Conservation (phyloP, 176 grass and related monocot species). For the Cenchrus fungigraminus region DNA sequence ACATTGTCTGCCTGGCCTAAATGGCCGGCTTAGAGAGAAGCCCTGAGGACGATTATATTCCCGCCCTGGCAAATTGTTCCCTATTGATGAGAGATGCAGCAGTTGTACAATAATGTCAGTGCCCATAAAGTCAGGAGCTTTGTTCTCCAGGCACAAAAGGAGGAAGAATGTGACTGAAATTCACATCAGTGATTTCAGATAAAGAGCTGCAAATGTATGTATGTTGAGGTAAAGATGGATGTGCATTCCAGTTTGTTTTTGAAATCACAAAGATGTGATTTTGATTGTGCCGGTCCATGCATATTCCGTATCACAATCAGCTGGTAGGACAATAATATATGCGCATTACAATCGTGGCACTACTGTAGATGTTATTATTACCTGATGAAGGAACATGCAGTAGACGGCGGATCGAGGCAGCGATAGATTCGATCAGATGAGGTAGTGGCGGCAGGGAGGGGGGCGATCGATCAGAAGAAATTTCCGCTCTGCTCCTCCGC, state of each 20-base stretch:
- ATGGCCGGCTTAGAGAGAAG: constrained; percentile 4
- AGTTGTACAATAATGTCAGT: constrained; percentile 29
- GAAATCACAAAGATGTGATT: background rate
- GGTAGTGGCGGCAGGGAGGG: background rate
- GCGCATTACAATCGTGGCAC: background rate
- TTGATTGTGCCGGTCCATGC: background rate
- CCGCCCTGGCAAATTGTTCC: constrained; percentile 21
- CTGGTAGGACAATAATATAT: background rate
- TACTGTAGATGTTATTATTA: background rate
- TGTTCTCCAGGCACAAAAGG: background rate
- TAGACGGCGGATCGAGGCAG: too few relatives aligned
- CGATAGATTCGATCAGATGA: too few relatives aligned
- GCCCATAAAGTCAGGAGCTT: background rate
- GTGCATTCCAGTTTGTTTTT: background rate
- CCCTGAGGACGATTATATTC: constrained; percentile 16
- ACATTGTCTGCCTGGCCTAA: constrained; percentile 53
- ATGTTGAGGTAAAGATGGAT: background rate
- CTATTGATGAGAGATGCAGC: constrained; percentile 7
- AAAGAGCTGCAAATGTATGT: too few relatives aligned
- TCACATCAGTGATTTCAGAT: background rate
- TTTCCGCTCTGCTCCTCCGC: background rate
- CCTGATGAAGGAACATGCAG: background rate
- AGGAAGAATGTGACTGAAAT: background rate
- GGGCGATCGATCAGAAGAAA: background rate
- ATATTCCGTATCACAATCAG: background rate